These are phyloP conservation scores for Talaromyces sp. DNA, from an alignment of 2,329 filamentous ascomycete species.

Conservation along the genomic window DNA sequence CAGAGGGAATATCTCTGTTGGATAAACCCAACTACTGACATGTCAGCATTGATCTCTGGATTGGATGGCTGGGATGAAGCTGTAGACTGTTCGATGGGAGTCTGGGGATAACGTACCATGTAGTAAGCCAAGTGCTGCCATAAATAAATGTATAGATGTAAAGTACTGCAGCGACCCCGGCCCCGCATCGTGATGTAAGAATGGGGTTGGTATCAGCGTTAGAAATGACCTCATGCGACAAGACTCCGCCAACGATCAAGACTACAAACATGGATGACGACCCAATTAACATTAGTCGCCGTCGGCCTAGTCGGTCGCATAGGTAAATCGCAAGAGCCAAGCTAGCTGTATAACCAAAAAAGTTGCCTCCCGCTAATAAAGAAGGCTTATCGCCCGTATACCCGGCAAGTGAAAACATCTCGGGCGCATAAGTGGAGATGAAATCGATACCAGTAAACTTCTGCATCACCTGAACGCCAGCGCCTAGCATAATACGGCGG, in stretches of 20 bases:
- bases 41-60: neutral
- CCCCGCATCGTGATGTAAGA: neutral
- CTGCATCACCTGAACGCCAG: neutral
- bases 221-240: neutral
- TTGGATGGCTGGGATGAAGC: no score
- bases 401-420: neutral
- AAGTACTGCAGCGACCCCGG: neutral
- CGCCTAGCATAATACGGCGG: neutral
- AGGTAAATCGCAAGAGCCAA: neutral
- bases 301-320: neutral
- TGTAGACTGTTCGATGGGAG: no score
- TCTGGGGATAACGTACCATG: neutral
- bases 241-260: neutral
- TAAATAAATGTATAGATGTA: slow-evolving; percentile 2
- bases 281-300: neutral
- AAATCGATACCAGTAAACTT: slow-evolving; percentile 3
- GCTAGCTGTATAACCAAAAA: neutral
- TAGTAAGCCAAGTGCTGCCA: slow-evolving; percentile 1
- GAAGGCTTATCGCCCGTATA: neutral
- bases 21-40: neutral
- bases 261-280: neutral
- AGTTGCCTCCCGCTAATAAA: neutral
- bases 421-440: neutral
- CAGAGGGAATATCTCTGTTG: neutral
- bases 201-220: neutral